Percentiles rank a stretch among this genome's conserved stretches.
These are phyloP conservation scores for Pharus latifolius DNA, from an alignment of 176 grass and related monocot genomes.

Conservation along the genomic window DNA sequence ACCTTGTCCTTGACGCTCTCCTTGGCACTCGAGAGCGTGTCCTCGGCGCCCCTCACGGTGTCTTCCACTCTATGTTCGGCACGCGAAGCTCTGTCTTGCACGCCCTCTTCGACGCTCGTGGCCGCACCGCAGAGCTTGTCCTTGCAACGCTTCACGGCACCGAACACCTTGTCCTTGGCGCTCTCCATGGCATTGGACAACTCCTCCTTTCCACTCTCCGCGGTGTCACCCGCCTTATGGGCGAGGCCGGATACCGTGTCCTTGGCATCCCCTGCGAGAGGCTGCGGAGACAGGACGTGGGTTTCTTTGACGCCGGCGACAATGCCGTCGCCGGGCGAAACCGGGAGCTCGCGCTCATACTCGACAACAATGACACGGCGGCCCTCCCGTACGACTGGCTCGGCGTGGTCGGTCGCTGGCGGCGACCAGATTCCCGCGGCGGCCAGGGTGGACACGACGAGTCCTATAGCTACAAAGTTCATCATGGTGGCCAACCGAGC, in stretches of 20 bases:
- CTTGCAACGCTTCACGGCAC: conserved; percentile 33
- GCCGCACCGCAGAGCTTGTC: conserved; percentile 31
- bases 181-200: conserved; percentile 23
- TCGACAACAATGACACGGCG: conserved; percentile 71
- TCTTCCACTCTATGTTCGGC: conserved; percentile 9
- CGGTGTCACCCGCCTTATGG: conserved; percentile 5
- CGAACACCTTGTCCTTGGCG: conserved; percentile 29
- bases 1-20: conserved; percentile 23
- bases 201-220: conserved; percentile 25
- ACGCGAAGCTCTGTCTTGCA: background rate
- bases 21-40: background rate
- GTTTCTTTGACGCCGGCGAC: conserved; percentile 7
- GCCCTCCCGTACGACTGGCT: conserved; percentile 46
- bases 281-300: background rate
- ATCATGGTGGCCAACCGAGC: conserved; percentile 55
- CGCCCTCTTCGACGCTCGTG: conserved; percentile 15
- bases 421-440: conserved; percentile 61
- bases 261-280: background rate
- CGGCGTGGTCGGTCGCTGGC: background rate
- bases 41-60: background rate
- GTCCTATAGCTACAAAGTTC: conserved; percentile 55
- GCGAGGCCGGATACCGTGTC: background rate
- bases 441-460: conserved; percentile 54
- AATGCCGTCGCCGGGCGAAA: background rate
- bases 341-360: conserved; percentile 57